These are phyloP conservation scores for Kingdonia uniflora DNA, from an alignment of 164 flowering plant species.

Conservation along the genomic window DNA sequence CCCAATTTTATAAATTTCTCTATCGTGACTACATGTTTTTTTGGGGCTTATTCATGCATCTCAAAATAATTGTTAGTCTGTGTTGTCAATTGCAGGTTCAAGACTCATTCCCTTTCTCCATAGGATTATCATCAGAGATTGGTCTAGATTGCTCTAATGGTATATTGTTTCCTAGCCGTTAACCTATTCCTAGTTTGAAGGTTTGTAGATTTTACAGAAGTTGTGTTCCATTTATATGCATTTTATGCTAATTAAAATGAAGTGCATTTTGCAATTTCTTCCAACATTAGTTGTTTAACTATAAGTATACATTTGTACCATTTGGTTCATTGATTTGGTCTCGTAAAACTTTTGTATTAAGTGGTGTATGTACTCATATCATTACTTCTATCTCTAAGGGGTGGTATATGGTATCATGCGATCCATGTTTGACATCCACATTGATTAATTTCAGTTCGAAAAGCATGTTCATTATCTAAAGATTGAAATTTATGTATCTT, in stretches of 20 bases:
- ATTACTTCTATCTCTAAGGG: too few species aligned
- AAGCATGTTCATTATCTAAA: too few species aligned
- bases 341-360: too few species aligned
- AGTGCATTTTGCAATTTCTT: slow-evolving; percentile 40
- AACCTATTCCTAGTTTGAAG: slow-evolving; percentile 64
- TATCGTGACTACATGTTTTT: background rate
- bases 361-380: too few species aligned
- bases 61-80: background rate
- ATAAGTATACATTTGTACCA: slow-evolving; percentile 22
- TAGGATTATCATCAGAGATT: slow-evolving; percentile 55
- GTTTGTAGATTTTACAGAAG: slow-evolving; percentile 45
- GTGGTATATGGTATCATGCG: background rate
- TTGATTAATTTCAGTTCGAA: too few species aligned
- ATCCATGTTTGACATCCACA: too few species aligned
- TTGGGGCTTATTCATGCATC: background rate
- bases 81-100: slow-evolving; percentile 56
- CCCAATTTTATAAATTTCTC: too few species aligned
- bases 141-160: slow-evolving; percentile 44
- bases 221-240: slow-evolving; percentile 52
- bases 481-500: too few species aligned
- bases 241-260: slow-evolving; percentile 59
- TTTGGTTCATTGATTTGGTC: too few species aligned
- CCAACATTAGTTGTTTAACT: slow-evolving; percentile 48
- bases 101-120: slow-evolving; percentile 73
- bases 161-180: slow-evolving; percentile 60